Evolutionary conservation across 495 filamentous ascomycete genomes (phyloP), one percentile per base, ranked within the genome.

Genomic region (Aspergillus baeticus): DNA sequence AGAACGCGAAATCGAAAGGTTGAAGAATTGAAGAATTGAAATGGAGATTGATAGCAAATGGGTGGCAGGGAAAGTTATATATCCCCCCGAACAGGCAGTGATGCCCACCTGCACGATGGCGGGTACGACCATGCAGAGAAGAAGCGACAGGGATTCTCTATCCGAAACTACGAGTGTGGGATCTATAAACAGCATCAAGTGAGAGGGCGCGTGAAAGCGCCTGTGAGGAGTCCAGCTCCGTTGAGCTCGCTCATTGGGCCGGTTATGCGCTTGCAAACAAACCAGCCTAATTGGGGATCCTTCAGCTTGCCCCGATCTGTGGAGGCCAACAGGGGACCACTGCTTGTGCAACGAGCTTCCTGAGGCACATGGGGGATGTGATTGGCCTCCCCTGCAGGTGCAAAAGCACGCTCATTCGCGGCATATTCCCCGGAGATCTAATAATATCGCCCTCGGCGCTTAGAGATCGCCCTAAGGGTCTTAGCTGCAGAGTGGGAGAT

Each of bases 101-200:
- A 33, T 44, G 43, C 43, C 15, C 43, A 15, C 34, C 43, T 54
- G 37, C 51, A 55, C 15, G 41, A 43, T 33, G 26, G 48, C 55
- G 49, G 49, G 49, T 52, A 54, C 47, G 34, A 41, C 51, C 54
- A 55, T 59, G 56, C 55, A 55, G 45, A 53, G 13, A 53, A 51
- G 23, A 29, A 54, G 36, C 35, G 54, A 51, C 55, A 46, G 22
- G 35, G 26, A 48, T 49, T 29, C 45, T 57, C 49, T 41, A 44
- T 42, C 55, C 48, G 59, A 63, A 56, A 60, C 63, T 43, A 13
- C 34, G 23, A 54, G 36, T 47, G 60, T 57, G 42, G 57, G 42
- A 59, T 54, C 63, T 66, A 66, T 63, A 58, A 66, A 66, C 63
- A 66, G 58, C 47, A 17, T 62, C 63, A 55, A 66, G 57, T 63